These are phyloP conservation scores for Lipomyces sp. DNA, from an alignment of 805 yeast genomes.

Conservation along the genomic window DNA sequence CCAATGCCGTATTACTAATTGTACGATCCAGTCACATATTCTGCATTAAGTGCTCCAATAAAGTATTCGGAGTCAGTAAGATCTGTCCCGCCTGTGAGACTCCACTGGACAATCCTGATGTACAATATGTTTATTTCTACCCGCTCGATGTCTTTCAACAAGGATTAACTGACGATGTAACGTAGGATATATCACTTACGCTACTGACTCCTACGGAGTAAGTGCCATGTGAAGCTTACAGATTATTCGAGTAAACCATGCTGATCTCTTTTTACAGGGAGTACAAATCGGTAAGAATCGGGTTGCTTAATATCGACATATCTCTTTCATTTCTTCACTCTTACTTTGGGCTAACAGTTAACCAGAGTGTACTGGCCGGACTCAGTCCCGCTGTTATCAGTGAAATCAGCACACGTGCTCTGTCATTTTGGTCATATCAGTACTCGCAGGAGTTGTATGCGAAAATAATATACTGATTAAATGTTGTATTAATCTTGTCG, in stretches of 20 bases:
- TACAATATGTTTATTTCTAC: neutral
- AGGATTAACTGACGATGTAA: neutral
- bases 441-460: conserved; percentile 27
- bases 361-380: conserved; percentile 29
- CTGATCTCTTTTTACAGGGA: conserved; percentile 5
- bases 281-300: conserved; percentile 14
- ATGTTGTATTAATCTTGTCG: neutral
- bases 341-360: neutral
- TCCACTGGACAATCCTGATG: conserved; percentile 24
- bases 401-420: conserved; percentile 23
- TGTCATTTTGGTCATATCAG: conserved; percentile 30
- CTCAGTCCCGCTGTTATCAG: conserved; percentile 26
- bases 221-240: neutral
- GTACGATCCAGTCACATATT: conserved; percentile 19
- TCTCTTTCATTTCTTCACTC: neutral
- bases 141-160: neutral
- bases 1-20: neutral
- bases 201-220: conserved; percentile 26
- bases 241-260: neutral
- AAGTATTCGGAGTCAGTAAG: conserved; percentile 8
- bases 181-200: conserved; percentile 25
- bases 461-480: neutral
- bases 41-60: conserved; percentile 22
- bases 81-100: conserved; percentile 27
- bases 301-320: neutral